Evolutionary conservation across 1,284 basidiomycete genomes (phyloP).

Genomic region (Pascua sp.): DNA sequence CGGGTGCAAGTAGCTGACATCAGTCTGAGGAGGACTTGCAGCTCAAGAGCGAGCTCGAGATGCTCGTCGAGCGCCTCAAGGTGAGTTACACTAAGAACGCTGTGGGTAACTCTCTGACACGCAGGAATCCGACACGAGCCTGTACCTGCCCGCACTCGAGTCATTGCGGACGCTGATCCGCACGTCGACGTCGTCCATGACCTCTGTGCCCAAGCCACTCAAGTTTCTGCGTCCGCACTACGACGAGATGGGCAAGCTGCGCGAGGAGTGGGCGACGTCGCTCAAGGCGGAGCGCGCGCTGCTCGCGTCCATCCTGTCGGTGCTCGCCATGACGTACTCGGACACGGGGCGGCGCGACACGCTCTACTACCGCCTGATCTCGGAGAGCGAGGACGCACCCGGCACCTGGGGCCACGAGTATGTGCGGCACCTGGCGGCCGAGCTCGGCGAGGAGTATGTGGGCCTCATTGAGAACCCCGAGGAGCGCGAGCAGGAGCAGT

Average conservation of each 20-base stretch:
- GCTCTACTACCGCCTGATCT: slow-evolving; percentile 81
- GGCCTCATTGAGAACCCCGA: slow-evolving; percentile 38
- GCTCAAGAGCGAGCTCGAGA: slow-evolving; percentile 92
- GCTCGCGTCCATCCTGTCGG: slow-evolving; percentile 97
- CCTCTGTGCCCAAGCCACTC: slow-evolving; percentile 98
- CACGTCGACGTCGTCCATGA: slow-evolving; percentile 98
- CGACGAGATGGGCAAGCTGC: slow-evolving; percentile 75
- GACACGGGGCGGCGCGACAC: slow-evolving; percentile 94
- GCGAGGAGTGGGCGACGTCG: slow-evolving; percentile 66
- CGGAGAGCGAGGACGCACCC: slow-evolving; percentile 77
- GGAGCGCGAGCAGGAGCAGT: slow-evolving; percentile 15
- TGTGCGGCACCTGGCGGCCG: slow-evolving; percentile 92
- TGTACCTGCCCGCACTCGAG: slow-evolving; percentile 90
- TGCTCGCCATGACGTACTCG: slow-evolving; percentile 99
- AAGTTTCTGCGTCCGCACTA: slow-evolving; percentile 98
- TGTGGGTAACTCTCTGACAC: slow-evolving; percentile 6
- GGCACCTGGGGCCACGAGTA: slow-evolving; percentile 99
- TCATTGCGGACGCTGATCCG: slow-evolving; percentile 89
- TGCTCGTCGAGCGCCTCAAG: slow-evolving; percentile 92
- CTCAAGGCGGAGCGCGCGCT: slow-evolving; percentile 78
- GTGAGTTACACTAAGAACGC: slow-evolving; percentile 55
- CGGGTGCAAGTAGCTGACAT: slow-evolving; percentile 7
- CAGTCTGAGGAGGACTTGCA: slow-evolving; percentile 94
- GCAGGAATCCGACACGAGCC: slow-evolving; percentile 78
- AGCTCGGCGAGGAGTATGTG: slow-evolving; percentile 89